Conservation (phyloP, 2,329 filamentous ascomycete species). For the Emergomyces orientalis region DNA sequence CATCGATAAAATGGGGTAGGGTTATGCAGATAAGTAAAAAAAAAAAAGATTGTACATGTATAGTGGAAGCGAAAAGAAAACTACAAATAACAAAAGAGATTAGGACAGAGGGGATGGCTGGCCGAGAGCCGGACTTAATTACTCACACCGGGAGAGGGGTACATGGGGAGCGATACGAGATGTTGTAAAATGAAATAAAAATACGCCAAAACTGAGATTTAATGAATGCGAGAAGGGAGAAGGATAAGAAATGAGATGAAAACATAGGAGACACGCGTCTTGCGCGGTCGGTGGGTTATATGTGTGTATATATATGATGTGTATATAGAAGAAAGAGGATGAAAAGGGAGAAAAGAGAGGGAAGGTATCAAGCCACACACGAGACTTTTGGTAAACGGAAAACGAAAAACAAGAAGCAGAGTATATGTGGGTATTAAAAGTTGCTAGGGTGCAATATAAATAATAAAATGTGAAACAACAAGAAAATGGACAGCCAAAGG, state of each 20-base stretch:
- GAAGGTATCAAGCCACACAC: slow-evolving; percentile 3
- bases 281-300: slow-evolving; percentile 5
- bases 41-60: not conserved
- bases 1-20: no score
- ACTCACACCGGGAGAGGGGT: not conserved
- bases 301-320: slow-evolving; percentile 15
- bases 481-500: slow-evolving; percentile 14
- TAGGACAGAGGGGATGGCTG: not conserved
- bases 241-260: not conserved
- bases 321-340: not conserved
- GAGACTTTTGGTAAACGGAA: not conserved
- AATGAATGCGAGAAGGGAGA: not conserved
- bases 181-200: not conserved
- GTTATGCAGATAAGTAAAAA: not conserved
- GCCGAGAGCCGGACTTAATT: not conserved
- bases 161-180: not conserved
- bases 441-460: slow-evolving; percentile 4
- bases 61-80: not conserved
- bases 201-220: not conserved
- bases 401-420: not conserved
- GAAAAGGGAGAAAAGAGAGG: slow-evolving; percentile 12
- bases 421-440: slow-evolving; percentile 6
- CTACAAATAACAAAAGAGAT: not conserved
- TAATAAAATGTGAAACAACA: slow-evolving; percentile 18
- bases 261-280: slow-evolving; percentile 6